Evolutionary conservation across 495 filamentous ascomycete species (phyloP).

Genomic region (Podospora didyma): DNA sequence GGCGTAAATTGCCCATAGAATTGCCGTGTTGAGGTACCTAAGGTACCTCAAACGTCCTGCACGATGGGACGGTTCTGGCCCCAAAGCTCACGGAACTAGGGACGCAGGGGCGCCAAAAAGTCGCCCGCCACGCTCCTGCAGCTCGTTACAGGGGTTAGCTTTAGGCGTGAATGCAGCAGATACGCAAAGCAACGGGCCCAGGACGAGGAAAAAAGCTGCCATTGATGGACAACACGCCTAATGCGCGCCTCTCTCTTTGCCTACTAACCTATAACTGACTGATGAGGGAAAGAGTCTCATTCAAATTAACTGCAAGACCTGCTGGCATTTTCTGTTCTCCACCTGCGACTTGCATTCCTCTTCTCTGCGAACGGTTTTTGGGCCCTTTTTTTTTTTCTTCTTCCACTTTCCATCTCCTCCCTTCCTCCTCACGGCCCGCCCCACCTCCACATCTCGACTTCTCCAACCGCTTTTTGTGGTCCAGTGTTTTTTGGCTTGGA

Average conservation of each 20-base stretch:
- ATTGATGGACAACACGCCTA: too few species aligned
- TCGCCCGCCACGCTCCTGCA: constrained; percentile 19
- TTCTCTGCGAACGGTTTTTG: background rate
- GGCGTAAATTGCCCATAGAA: too few species aligned
- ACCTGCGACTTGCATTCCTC: background rate
- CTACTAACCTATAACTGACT: too few species aligned
- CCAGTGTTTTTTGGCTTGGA: background rate
- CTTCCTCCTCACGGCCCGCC: background rate
- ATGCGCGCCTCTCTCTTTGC: too few species aligned
- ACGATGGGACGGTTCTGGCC: background rate
- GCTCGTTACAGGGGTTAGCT: constrained; percentile 24
- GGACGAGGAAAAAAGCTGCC: constrained; percentile 7
- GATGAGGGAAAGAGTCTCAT: background rate
- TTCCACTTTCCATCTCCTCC: background rate
- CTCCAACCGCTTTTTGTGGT: background rate
- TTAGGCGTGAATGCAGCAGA: constrained; percentile 30
- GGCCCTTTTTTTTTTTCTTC: background rate
- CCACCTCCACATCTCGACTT: background rate
- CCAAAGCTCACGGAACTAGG: constrained; percentile 3
- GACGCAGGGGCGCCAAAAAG: constrained; percentile 23
- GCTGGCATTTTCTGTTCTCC: background rate
- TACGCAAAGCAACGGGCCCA: constrained; percentile 8
- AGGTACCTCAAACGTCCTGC: background rate
- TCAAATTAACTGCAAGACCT: background rate
- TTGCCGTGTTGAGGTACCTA: too few species aligned